These are phyloP conservation scores for Cercospora sp. DNA, from an alignment of 2,329 filamentous ascomycete species.

Conservation along the genomic window DNA sequence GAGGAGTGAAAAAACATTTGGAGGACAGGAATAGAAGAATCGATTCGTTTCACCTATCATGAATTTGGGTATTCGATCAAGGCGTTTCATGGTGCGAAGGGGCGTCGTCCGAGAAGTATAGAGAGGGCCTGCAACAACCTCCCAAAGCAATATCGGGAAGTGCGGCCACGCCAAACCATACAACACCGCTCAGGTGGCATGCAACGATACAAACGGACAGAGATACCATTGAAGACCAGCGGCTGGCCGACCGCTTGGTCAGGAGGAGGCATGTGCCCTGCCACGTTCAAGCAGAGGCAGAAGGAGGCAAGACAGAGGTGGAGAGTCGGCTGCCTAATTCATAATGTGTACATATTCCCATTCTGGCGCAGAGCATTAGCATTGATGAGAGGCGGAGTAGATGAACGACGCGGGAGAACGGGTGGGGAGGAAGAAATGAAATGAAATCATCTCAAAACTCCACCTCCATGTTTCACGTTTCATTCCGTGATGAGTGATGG, in stretches of 20 bases:
- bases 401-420: not conserved
- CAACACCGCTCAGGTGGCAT: not conserved
- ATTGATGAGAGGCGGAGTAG: slow-evolving; percentile 4
- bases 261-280: not conserved
- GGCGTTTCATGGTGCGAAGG: not conserved
- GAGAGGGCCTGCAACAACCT: not conserved
- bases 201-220: slow-evolving; percentile 1
- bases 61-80: not conserved
- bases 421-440: not conserved
- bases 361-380: slow-evolving; percentile 13
- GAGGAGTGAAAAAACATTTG: not conserved
- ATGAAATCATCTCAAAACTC: not conserved
- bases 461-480: not conserved
- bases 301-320: not conserved
- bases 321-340: not conserved
- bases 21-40: not conserved
- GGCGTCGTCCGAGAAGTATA: not conserved
- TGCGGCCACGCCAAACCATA: not conserved
- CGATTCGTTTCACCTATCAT: not conserved
- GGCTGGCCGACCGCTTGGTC: slow-evolving; percentile 4
- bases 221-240: slow-evolving; percentile 1
- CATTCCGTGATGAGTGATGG: not conserved
- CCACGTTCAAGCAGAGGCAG: slow-evolving; percentile 1
- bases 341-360: slow-evolving; percentile 15
- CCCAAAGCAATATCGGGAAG: not conserved